Percentiles rank a stretch among this genome's conserved stretches.
phyloP scores from a whole-genome alignment of 768 basidiomycete species.

The Polyporus arcularius region DNA sequence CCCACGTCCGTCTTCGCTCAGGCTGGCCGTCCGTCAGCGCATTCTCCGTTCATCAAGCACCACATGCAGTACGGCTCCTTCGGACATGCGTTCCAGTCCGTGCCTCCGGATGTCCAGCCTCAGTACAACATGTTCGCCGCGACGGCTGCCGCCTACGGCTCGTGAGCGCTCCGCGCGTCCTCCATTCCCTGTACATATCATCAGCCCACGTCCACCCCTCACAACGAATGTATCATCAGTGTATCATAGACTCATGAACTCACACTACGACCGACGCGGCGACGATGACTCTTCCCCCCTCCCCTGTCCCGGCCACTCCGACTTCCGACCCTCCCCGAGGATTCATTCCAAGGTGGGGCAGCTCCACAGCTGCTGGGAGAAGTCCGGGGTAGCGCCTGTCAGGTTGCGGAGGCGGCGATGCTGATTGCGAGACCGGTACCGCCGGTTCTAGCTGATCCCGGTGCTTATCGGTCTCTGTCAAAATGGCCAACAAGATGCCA shows the following conservation, averaged over 20 bases:
- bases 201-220: constrained; percentile 7
- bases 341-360: too few species aligned
- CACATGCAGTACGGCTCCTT: constrained; percentile 15
- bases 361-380: background rate
- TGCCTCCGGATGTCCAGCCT: constrained; percentile 19
- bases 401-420: background rate
- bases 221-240: constrained; percentile 14
- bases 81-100: constrained; percentile 12
- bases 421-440: too few species aligned
- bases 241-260: constrained; percentile 10
- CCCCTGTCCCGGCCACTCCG: background rate
- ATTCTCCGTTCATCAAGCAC: constrained; percentile 40
- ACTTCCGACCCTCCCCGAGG: background rate
- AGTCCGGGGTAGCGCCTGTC: constrained; percentile 4
- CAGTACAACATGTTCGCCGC: constrained; percentile 17
- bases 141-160: constrained; percentile 9
- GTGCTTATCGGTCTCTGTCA: too few species aligned
- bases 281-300: background rate
- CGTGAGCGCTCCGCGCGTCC: constrained; percentile 4
- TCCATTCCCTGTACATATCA: constrained; percentile 5
- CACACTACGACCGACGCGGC: background rate
- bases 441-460: too few species aligned
- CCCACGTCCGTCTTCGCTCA: constrained; percentile 40
- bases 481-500: too few species aligned
- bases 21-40: constrained; percentile 37